Percentiles rank a stretch among this genome's conserved stretches.
phyloP scores from a whole-genome alignment of 768 basidiomycete species.

The Boletus sensibilis region DNA sequence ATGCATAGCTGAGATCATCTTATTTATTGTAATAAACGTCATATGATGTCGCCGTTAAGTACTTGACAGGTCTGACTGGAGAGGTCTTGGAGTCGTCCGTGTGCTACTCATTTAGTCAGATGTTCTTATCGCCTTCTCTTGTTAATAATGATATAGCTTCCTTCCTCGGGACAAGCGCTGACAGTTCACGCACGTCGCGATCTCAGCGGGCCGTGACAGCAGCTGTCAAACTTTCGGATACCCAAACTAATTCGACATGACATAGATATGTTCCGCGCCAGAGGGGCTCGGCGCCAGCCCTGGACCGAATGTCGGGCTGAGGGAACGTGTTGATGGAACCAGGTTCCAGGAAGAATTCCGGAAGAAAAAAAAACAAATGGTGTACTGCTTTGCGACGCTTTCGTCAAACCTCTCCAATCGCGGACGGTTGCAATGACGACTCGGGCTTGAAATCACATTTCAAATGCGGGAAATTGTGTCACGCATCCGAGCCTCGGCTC shows the following conservation, averaged over 20 bases:
- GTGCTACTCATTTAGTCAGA: not conserved
- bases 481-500: not conserved
- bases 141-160: not conserved
- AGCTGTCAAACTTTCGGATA: not conserved
- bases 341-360: not conserved
- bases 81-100: not conserved
- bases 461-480: not conserved
- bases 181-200: not conserved
- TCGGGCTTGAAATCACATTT: not conserved
- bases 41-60: not conserved
- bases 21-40: conserved; percentile 6
- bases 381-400: not conserved
- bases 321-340: conserved; percentile 5
- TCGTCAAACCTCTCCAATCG: not conserved
- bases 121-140: conserved; percentile 1
- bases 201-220: not conserved
- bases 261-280: conserved; percentile 8
- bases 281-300: not conserved
- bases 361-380: not conserved
- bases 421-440: conserved; percentile 3
- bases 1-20: not conserved
- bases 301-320: not conserved
- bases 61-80: not conserved
- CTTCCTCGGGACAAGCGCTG: not conserved
- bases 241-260: not conserved